Conservation (phyloP, 2,329 filamentous ascomycete species). For the Penicillium sp. region DNA sequence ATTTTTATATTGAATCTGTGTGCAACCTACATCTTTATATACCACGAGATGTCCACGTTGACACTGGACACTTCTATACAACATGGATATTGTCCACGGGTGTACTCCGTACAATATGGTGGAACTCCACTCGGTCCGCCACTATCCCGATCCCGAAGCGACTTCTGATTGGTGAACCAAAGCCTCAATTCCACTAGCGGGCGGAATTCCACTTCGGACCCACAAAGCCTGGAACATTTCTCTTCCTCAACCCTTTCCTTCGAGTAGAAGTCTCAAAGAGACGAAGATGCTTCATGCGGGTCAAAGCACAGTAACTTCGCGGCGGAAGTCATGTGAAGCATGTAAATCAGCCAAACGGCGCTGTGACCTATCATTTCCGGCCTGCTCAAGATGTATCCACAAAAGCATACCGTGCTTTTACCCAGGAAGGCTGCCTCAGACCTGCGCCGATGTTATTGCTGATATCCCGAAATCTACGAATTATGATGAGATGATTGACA, state of each 20-base stretch:
- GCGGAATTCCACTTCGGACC: background rate
- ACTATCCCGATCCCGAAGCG: background rate
- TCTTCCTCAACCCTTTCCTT: background rate
- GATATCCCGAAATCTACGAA: background rate
- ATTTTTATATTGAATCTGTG: background rate
- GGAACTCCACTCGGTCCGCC: background rate
- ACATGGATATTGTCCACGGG: too few relatives aligned
- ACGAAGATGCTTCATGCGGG: background rate
- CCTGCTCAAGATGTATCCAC: slow-evolving; percentile 55
- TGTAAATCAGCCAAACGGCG: slow-evolving; percentile 60
- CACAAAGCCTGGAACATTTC: background rate
- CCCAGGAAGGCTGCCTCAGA: slow-evolving; percentile 28
- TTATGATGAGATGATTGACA: background rate
- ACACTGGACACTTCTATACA: too few relatives aligned
- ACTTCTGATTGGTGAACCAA: background rate
- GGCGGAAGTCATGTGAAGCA: slow-evolving; percentile 57
- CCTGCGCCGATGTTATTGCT: background rate
- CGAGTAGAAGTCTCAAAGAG: background rate
- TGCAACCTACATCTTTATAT: background rate
- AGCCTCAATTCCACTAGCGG: background rate
- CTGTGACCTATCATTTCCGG: slow-evolving; percentile 54
- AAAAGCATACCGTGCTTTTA: slow-evolving; percentile 53
- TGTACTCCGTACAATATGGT: background rate
- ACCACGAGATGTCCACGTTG: background rate
- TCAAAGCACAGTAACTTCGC: slow-evolving; percentile 37